A percentile compares a stretch with the other conserved stretches of the same genome.
phyloP scores from a whole-genome alignment of 73 alveolate species.

The Paramecium caudatum region DNA sequence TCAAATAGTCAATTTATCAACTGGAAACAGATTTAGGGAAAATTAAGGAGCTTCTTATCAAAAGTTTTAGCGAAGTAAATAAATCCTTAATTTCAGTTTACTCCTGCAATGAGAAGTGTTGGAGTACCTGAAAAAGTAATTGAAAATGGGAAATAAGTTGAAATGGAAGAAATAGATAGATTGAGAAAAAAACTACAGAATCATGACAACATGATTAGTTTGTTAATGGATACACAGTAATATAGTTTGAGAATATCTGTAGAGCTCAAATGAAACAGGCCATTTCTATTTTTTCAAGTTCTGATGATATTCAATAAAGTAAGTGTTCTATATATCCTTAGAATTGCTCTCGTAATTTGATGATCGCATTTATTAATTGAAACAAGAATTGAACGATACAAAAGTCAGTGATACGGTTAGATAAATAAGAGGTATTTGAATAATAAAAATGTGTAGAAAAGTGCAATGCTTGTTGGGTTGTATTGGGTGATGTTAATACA shows the following conservation, averaged over 20 bases:
- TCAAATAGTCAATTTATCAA: neutral
- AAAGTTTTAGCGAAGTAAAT: slow-evolving; percentile 28
- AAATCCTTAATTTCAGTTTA: neutral
- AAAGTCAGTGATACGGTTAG: slow-evolving; percentile 37
- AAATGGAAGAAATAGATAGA: slow-evolving; percentile 6
- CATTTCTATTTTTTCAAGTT: neutral
- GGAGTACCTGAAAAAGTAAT: slow-evolving; percentile 49
- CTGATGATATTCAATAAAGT: slow-evolving; percentile 27
- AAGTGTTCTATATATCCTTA: neutral
- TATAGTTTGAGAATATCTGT: neutral
- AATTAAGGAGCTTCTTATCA: neutral
- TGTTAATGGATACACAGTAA: slow-evolving; percentile 45
- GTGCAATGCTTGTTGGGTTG: slow-evolving; percentile 61
- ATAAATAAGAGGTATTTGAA: slow-evolving; percentile 4
- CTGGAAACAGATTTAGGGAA: neutral
- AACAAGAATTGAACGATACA: slow-evolving; percentile 21
- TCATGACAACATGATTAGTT: neutral
- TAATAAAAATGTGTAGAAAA: neutral
- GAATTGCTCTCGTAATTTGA: slow-evolving; percentile 26
- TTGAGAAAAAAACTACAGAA: slow-evolving; percentile 33
- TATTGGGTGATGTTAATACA: slow-evolving; percentile 28
- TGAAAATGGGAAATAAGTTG: slow-evolving; percentile 1
- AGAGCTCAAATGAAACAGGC: slow-evolving; percentile 8
- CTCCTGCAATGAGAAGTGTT: slow-evolving; percentile 16
- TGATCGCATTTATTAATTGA: neutral